Evolutionary conservation across 2,329 filamentous ascomycete genomes (phyloP).

Genomic region (Metarhizium sp.): DNA sequence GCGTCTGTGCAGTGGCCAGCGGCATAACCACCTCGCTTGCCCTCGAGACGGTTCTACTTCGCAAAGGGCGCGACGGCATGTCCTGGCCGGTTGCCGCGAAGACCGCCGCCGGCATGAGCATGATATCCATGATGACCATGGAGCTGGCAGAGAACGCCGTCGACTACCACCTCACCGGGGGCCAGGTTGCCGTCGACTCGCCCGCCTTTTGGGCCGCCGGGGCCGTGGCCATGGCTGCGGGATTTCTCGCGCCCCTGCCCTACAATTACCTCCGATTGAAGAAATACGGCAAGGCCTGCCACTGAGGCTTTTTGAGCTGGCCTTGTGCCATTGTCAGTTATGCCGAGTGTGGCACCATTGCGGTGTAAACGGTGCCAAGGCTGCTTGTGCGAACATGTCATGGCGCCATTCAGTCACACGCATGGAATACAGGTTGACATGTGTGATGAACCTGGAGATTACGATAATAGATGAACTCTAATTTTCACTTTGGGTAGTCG

Average conservation of each 20-base stretch:
- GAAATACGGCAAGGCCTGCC: constrained; percentile 38
- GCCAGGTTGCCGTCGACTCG: constrained; percentile 34
- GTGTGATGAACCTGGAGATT: too few relatives aligned
- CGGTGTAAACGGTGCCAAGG: too few relatives aligned
- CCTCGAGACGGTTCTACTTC: constrained; percentile 42
- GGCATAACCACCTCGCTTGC: constrained; percentile 42
- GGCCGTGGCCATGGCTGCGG: constrained; percentile 29
- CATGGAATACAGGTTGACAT: too few relatives aligned
- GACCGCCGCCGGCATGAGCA: constrained; percentile 48
- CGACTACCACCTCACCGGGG: constrained; percentile 46
- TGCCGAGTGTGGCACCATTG: too few relatives aligned
- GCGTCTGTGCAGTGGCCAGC: constrained; percentile 31
- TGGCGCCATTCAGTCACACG: too few relatives aligned
- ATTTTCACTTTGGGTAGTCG: too few relatives aligned
- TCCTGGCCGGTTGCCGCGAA: constrained; percentile 35
- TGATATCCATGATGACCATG: constrained; percentile 51
- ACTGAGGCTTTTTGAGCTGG: constrained; percentile 19
- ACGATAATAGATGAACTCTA: too few relatives aligned
- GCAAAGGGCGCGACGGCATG: constrained; percentile 35
- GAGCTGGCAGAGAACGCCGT: constrained; percentile 44
- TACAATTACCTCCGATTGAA: constrained; percentile 42
- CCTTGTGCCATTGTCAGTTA: background rate
- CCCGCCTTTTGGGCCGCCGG: constrained; percentile 44
- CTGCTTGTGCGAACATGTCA: too few relatives aligned
- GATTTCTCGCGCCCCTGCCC: constrained; percentile 39